These are phyloP conservation scores for Glycine tomentella DNA, from an alignment of 306 rosid species.

Conservation along the genomic window DNA sequence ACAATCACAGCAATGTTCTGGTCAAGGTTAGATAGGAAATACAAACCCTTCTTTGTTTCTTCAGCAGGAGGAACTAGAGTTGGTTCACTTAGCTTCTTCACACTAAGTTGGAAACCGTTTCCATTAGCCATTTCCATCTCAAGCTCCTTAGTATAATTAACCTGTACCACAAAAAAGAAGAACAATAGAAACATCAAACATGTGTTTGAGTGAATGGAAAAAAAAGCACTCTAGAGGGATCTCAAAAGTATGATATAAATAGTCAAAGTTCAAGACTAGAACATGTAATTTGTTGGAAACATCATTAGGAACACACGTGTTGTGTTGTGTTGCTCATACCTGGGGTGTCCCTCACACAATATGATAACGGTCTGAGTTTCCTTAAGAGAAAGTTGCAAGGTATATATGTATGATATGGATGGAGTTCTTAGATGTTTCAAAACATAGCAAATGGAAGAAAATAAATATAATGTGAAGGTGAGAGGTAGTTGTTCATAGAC, in stretches of 20 bases:
- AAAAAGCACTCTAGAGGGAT: too few relatives aligned
- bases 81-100: slow-evolving; percentile 63
- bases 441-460: slow-evolving; percentile 30
- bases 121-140: slow-evolving; percentile 57
- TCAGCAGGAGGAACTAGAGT: slow-evolving; percentile 69
- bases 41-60: slow-evolving; percentile 74
- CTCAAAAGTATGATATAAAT: not conserved
- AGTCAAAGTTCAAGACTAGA: slow-evolving; percentile 10
- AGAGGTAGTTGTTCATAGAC: slow-evolving; percentile 52
- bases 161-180: slow-evolving; percentile 26
- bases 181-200: not conserved
- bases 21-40: slow-evolving; percentile 88
- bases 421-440: slow-evolving; percentile 15
- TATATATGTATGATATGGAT: slow-evolving; percentile 46
- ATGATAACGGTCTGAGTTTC: slow-evolving; percentile 35
- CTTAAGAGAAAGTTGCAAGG: slow-evolving; percentile 28
- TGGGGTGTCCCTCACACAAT: slow-evolving; percentile 39
- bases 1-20: slow-evolving; percentile 85
- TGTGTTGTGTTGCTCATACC: slow-evolving; percentile 46
- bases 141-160: slow-evolving; percentile 26
- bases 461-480: slow-evolving; percentile 50
- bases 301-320: slow-evolving; percentile 42
- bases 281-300: slow-evolving; percentile 38
- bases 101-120: slow-evolving; percentile 51
- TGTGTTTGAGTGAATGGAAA: too few relatives aligned